These are phyloP conservation scores for Thielaviopsis populi DNA, from an alignment of 2,329 filamentous ascomycete species.

Conservation along the genomic window DNA sequence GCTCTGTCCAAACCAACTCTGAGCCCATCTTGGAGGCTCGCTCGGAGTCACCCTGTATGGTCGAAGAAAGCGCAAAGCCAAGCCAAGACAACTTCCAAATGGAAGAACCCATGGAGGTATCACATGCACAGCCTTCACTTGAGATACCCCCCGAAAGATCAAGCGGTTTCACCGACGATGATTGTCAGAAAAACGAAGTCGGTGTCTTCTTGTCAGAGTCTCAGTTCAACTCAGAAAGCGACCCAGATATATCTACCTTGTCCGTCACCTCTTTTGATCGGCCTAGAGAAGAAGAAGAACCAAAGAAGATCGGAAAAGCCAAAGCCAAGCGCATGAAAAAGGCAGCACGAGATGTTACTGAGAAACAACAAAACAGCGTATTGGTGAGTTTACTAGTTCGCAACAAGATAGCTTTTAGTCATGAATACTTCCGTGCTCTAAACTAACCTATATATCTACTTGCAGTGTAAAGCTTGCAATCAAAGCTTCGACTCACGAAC, in stretches of 20 bases:
- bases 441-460: not conserved
- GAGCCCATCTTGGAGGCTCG: not conserved
- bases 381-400: slow-evolving; percentile 23
- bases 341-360: slow-evolving; percentile 24
- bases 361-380: slow-evolving; percentile 22
- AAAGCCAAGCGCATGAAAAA: slow-evolving; percentile 15
- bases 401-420: not conserved
- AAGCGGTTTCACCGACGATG: not conserved
- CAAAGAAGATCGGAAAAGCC: slow-evolving; percentile 13
- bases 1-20: not conserved
- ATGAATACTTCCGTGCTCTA: not conserved
- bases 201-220: not conserved
- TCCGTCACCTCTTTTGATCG: not conserved
- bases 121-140: not conserved
- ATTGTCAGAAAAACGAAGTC: not conserved
- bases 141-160: not conserved
- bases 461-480: slow-evolving; percentile 26
- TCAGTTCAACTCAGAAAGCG: no score
- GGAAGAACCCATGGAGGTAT: not conserved
- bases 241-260: not conserved
- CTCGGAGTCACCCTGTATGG: not conserved
- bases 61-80: not conserved
- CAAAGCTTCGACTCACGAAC: slow-evolving; percentile 45
- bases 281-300: not conserved
- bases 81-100: not conserved